Evolutionary conservation across 768 basidiomycete species (phyloP).

Genomic region (Vararia minispora): DNA sequence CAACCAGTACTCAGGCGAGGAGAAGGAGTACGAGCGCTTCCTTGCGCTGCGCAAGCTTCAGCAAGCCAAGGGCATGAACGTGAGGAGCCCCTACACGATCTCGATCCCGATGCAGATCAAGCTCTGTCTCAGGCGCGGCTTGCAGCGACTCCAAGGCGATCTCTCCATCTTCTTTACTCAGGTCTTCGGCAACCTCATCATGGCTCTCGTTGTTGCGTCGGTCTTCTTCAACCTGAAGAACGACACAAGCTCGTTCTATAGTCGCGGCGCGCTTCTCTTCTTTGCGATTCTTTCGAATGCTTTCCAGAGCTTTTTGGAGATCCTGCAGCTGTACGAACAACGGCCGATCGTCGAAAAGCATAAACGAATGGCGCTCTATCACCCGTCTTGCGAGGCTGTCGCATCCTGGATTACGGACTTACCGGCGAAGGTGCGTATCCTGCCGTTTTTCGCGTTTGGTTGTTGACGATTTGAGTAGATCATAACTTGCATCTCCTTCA

Average conservation of each 20-base stretch:
- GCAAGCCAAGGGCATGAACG: constrained; percentile 68
- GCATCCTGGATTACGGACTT: constrained; percentile 29
- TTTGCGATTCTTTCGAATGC: constrained; percentile 23
- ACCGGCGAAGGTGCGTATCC: constrained; percentile 23
- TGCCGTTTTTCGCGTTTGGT: too few species aligned
- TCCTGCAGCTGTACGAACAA: constrained; percentile 19
- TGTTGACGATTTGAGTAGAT: too few species aligned
- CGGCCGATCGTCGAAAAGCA: constrained; percentile 33
- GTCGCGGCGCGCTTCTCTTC: constrained; percentile 28
- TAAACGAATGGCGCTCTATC: constrained; percentile 29
- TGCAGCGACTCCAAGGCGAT: constrained; percentile 34
- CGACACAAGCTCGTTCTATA: constrained; percentile 24
- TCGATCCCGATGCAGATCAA: constrained; percentile 33
- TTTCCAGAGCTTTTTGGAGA: constrained; percentile 26
- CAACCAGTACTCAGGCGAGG: constrained; percentile 42
- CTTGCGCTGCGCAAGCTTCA: constrained; percentile 58
- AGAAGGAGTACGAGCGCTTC: constrained; percentile 62
- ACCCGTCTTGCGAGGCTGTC: constrained; percentile 28
- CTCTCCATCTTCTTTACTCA: constrained; percentile 8
- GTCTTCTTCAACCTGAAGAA: constrained; percentile 25
- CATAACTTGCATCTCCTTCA: too few species aligned
- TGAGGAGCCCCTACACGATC: constrained; percentile 70
- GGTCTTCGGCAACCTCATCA: constrained; percentile 2
- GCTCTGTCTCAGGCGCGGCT: constrained; percentile 33
- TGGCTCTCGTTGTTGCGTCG: constrained; percentile 7